A percentile compares a stretch with the other conserved stretches of the same genome.
Evolutionary conservation across 2,329 filamentous ascomycete genomes (phyloP).

Genomic region (Cladosporium sp.): DNA sequence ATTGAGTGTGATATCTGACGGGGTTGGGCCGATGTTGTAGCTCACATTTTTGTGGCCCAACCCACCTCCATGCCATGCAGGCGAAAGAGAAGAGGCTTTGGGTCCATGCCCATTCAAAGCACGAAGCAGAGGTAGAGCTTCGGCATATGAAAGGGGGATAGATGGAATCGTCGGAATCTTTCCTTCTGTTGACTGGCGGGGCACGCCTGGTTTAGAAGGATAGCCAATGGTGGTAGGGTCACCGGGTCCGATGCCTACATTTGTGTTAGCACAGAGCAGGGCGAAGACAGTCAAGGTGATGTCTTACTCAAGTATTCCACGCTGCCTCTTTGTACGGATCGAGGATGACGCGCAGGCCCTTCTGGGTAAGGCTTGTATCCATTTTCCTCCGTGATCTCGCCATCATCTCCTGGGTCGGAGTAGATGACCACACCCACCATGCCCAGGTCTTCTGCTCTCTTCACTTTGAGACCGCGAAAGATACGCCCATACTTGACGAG

Average conservation of each 20-base stretch:
- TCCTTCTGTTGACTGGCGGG: conserved; percentile 65
- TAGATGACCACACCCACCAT: conserved; percentile 82
- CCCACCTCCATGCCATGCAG: conserved; percentile 67
- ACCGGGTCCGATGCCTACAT: conserved; percentile 53
- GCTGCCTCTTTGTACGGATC: conserved; percentile 85
- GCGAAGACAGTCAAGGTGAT: neutral
- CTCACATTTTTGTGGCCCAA: conserved; percentile 75
- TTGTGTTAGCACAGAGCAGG: neutral
- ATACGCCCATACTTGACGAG: conserved; percentile 80
- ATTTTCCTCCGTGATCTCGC: conserved; percentile 73
- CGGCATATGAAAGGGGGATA: conserved; percentile 81
- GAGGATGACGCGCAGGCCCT: conserved; percentile 82
- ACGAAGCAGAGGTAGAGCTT: conserved; percentile 82
- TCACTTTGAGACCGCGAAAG: conserved; percentile 88
- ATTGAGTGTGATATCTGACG: conserved; percentile 57
- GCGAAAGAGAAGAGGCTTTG: conserved; percentile 67
- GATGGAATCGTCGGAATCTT: conserved; percentile 83
- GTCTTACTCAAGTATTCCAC: conserved; percentile 56
- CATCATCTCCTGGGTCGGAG: conserved; percentile 85
- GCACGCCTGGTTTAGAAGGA: conserved; percentile 80
- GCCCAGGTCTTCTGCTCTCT: conserved; percentile 84
- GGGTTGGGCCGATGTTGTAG: conserved; percentile 82
- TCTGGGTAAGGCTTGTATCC: conserved; percentile 76
- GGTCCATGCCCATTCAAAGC: conserved; percentile 87
- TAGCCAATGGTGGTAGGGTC: conserved; percentile 93